Evolutionary conservation across 192 early-diverging fungal species (phyloP), one percentile per base, ranked within the genome.

Genomic region (Umbelopsis vinacea): DNA sequence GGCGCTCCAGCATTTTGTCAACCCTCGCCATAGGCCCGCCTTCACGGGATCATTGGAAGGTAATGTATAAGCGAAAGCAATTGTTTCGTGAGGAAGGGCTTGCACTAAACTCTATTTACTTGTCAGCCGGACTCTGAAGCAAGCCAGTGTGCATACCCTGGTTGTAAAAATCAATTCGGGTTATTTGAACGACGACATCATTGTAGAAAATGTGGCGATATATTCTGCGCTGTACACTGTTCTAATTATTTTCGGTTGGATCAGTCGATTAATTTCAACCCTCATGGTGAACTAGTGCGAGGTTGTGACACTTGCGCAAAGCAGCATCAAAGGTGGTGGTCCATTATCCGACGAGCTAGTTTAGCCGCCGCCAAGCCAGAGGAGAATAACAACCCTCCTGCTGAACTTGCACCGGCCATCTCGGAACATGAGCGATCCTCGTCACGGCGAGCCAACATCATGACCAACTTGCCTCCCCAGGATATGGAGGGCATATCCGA

Each of bases 121-220:
- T 11, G 43, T 52, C 67, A 82, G 81, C 74, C 81, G 46, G 71
- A 82, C 63, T 68, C 70, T 9, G 74, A 69, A 66, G 74, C 74
- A 7, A 72, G 38, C 22, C 52, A 71, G 14, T 82, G 81, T 54
- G 50, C 68, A 21, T 71, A 74, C 45, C 33, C 57, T 10, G 70
- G 48, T 70, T 83, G 81, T 38, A n/a, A 37, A 3, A 66, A 35
- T n/a, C 33, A 40, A 14, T 83, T 83, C 48, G 67, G 68, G 9
- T 38, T 80, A 23, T 77, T 83, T 22, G 76, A 80, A 22, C 72
- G 78, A 54, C 47, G 78, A 26, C 81, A 83, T 55, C 81, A 83
- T 70, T 83, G 81, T 52, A 69, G 81, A 24, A 66, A 70, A 60
- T 83, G 81, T 70, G 81, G 81, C 11, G 60, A 76, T 52, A 79